Base-by-base conservation (phyloP, 148 eudicot species). In the Rhododendron ovatum region DNA sequence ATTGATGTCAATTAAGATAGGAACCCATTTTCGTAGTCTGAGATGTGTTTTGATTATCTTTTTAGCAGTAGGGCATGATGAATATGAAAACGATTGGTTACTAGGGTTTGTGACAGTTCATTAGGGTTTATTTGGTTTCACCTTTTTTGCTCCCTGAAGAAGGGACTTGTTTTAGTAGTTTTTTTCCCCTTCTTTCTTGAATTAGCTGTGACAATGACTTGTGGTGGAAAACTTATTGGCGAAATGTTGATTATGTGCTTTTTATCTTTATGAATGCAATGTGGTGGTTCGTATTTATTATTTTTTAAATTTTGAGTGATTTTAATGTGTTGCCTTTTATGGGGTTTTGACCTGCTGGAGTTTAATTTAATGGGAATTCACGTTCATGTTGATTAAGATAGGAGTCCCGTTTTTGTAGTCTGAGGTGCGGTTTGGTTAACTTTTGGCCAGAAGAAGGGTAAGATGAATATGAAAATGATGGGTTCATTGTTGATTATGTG, bases 391-490 rank as follows among this genome's bases (percentile, higher is more conserved):
- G 71, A 65, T 65, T n/a, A n/a, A 24, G 71, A 65, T 65, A 65
- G 28, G 51, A 24, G 9, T n/a, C 84, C 7, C 15, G 57, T 14
- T 7, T 30, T 14, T 43, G 59, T 17, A 45, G 48, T 55, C 59
- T 17, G 17, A 55, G 2, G 5, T 18, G 47, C 1, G 61, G 59
- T 77, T 45, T 82, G 45, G 78, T 86, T 73, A 33, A 85, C 18
- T 57, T 43, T 76, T 55, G 87, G 83, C 77, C 91, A 93, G 99
- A 94, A 82, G 97, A 94, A 86, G 99, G 98, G 45, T 95, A 92
- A 80, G 96, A 98, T 91, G 96, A 94, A 88, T 98, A 91, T 83
- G 98, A 98, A 89, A 91, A 95, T 37, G 99, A 98, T 91, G 99
- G 94, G 35, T 98, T 98, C 86, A 93, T 98, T 88, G 99, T 97